Evolutionary conservation across 441 rosid species (phyloP).

Genomic region (Bocquillonia castaneifolia): DNA sequence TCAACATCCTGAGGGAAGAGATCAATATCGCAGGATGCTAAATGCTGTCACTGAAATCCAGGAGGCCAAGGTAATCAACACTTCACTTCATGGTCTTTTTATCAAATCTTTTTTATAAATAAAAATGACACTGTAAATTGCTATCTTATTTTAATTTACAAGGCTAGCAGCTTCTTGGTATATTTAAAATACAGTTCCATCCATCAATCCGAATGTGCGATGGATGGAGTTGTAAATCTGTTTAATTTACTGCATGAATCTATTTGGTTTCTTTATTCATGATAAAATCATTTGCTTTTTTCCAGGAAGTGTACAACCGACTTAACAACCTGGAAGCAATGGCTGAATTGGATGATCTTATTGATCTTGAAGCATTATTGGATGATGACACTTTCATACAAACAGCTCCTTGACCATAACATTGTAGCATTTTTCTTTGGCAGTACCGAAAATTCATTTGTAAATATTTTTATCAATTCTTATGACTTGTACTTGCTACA

Average conservation of each 20-base stretch:
- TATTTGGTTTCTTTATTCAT: not conserved
- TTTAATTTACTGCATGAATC: not conserved
- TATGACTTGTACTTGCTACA: not conserved
- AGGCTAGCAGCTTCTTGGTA: not conserved
- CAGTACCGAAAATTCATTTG: not conserved
- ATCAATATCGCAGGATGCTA: conserved; percentile 69
- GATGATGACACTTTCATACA: conserved; percentile 49
- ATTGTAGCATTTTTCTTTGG: not conserved
- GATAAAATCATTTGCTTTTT: not conserved
- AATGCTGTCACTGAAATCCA: conserved; percentile 72
- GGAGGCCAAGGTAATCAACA: conserved; percentile 55
- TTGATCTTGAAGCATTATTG: conserved; percentile 55
- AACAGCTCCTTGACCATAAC: conserved; percentile 27
- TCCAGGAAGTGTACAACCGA: conserved; percentile 38
- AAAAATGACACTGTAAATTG: not conserved
- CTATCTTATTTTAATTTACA: not conserved
- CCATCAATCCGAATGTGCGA: not conserved
- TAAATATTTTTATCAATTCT: conserved; percentile 14
- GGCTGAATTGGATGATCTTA: conserved; percentile 41
- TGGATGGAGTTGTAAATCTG: not conserved
- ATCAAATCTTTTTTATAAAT: not conserved
- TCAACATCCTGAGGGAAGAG: conserved; percentile 82
- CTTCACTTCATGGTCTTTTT: not conserved
- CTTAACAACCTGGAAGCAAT: conserved; percentile 30
- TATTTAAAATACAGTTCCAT: not conserved